Evolutionary conservation across 106 monocot genomes (phyloP), one percentile per base, ranked within the genome.

Genomic region (Allium cepa): DNA sequence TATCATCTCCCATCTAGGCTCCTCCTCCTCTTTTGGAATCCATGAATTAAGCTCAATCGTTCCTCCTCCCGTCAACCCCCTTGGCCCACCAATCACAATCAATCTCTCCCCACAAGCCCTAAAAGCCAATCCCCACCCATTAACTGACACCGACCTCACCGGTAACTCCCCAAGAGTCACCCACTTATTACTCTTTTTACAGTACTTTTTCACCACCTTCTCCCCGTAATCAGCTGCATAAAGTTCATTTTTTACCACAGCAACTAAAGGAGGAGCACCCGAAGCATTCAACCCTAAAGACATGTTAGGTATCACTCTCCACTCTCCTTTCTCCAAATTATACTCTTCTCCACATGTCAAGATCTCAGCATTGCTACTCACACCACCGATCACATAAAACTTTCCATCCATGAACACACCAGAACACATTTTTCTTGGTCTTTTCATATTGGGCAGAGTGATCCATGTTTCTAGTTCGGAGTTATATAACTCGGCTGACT

Each of bases 71-170:
- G 36, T 36, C 57, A 66, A 36, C 4, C 49, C 78, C 64, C 94
- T 84, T 17, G 80, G 87, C 49, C 83, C 87, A 10, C 94, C 95
- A 57, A 88, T 88, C 13, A 88, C 85, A 52, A 88, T 76, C 9
- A 88, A 76, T 53, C 70, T 75, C 49, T 88, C 81, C 1, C 88
- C 88, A 53, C 88, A 88, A 45, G 79, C 81, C 18, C 82, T 64
- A 57, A 94, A 94, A 1, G 94, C 94, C 60, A 94, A 72, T 3
- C 94, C 94, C 94, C 90, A 90, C 15, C 94, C 94, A 46, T 87
- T 85, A 66, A 90, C 59, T 8, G 87, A 87, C 11, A 75, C 85
- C 2, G 84, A 82, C 61, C 84, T 83, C 61, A 81, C 94, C 4
- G 94, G 94, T 69, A 90, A 71, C 28, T 60, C 66, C 8, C 94